These are phyloP conservation scores for Nannizziopsis barbatae DNA, from an alignment of 2,329 filamentous ascomycete genomes.

Conservation along the genomic window DNA sequence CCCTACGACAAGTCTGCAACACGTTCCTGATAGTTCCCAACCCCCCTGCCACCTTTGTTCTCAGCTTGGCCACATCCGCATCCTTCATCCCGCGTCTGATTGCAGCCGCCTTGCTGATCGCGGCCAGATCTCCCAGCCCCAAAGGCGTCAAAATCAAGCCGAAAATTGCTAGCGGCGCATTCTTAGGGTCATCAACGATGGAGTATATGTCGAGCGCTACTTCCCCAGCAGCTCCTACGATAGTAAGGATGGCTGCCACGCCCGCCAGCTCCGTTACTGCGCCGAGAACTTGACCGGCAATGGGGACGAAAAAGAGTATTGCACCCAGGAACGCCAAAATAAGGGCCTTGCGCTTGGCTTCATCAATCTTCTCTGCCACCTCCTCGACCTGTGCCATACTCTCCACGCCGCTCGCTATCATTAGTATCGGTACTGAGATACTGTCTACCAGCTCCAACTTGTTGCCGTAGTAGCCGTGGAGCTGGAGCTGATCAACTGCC, in stretches of 20 bases:
- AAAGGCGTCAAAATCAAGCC: background rate
- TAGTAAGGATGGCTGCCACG: background rate
- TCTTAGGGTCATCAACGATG: slow-evolving; percentile 6
- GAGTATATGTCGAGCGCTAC: slow-evolving; percentile 3
- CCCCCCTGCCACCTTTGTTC: no score
- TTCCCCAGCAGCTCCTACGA: slow-evolving; percentile 1
- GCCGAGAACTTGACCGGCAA: slow-evolving; percentile 1
- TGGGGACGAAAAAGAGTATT: slow-evolving; percentile 7
- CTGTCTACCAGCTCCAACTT: background rate
- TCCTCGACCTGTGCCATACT: background rate
- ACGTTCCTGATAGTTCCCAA: no score
- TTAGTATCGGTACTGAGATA: background rate
- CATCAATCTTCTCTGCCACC: slow-evolving; percentile 1
- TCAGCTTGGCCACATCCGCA: background rate
- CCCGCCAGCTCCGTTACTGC: background rate
- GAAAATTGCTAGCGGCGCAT: slow-evolving; percentile 4
- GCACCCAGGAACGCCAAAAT: slow-evolving; percentile 4
- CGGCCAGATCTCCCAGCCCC: no score
- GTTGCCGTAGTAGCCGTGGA: background rate
- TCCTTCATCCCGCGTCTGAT: background rate
- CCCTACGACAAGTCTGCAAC: no score
- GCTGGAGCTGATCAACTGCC: no score
- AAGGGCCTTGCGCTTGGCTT: background rate
- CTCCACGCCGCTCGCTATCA: background rate
- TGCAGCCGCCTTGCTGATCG: no score